Evolutionary conservation across 2,329 filamentous ascomycete species (phyloP), one percentile per base, ranked within the genome.

Genomic region (Colletotrichum limetticola): DNA sequence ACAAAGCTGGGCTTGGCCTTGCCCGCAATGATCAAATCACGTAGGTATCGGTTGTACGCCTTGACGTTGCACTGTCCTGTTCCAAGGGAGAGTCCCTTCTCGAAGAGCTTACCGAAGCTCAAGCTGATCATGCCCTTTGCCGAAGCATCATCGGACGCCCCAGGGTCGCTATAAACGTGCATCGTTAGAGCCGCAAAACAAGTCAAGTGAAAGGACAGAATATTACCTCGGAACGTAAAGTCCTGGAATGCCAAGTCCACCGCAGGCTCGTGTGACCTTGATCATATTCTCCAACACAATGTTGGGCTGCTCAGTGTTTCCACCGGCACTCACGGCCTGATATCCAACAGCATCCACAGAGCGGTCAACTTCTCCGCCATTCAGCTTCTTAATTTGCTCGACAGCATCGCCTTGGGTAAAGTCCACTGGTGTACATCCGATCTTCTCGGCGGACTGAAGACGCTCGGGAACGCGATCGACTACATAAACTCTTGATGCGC

Each of bases 41-140:
- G 86, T 52, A 93, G 81, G 76, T 92, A 91, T 28, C 90, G 85
- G 78, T 93, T 93, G 80, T 93, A 93, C 1, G 87, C 83, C 80
- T 92, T 93, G 75, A 93, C 91, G 74, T 93, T 93, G 81, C 91
- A 92, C 78, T 92, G 90, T 0, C 91, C 90, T 3, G 89, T 91
- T 11, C 88, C 87, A 2, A 93, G 82, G 2, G 86, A 85, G 5
- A 92, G 82, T 1, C 90, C 90, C 85, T 93, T 93, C 76, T 93
- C 91, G 76, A 93, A 93, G 0, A 93, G 82, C 79, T 93, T 93
- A 68, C 91, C 90, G 76, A 93, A 93, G 66, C 87, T 90, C 32
- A 92, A 83, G 74, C 90, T 83, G 66, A 93, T 89, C 85, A 91
- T 89, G 0, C 91, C 91, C 76, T 91, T 90, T n/a, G 86, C 88